Conservation (phyloP, 164 flowering plant genomes). For the Brasenia schreberi region DNA sequence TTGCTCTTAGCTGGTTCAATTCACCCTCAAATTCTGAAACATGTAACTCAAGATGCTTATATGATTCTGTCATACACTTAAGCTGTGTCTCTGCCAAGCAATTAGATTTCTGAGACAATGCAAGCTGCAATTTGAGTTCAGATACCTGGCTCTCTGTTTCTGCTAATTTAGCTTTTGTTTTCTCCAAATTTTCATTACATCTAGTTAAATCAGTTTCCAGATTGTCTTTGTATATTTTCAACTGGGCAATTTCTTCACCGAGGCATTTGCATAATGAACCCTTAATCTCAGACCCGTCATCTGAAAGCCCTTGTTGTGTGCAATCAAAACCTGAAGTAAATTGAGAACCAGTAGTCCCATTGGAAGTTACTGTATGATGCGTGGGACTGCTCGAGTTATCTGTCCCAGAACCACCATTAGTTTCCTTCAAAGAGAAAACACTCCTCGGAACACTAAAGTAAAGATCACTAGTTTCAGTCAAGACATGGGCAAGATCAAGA, state of each 20-base stretch:
- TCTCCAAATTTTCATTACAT: slow-evolving; percentile 45
- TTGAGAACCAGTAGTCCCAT: too few species aligned
- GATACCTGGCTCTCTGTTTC: slow-evolving; percentile 58
- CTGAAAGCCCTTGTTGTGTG: slow-evolving; percentile 7
- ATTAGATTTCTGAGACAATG: slow-evolving; percentile 58
- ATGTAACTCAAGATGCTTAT: slow-evolving; percentile 70
- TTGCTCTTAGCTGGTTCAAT: slow-evolving; percentile 37
- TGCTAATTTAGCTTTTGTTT: slow-evolving; percentile 34
- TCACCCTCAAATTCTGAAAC: slow-evolving; percentile 56
- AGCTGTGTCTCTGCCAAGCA: slow-evolving; percentile 87
- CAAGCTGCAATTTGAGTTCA: slow-evolving; percentile 59
- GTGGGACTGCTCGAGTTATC: slow-evolving; percentile 51
- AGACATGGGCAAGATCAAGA: slow-evolving; percentile 51
- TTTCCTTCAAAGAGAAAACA: slow-evolving; percentile 41
- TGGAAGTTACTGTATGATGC: too few species aligned
- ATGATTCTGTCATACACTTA: slow-evolving; percentile 96
- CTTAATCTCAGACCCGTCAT: background rate
- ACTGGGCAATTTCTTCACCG: slow-evolving; percentile 45
- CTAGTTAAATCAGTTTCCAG: slow-evolving; percentile 36
- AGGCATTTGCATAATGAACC: slow-evolving; percentile 3
- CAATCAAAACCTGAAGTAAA: too few species aligned
- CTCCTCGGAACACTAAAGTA: slow-evolving; percentile 37
- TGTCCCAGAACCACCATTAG: slow-evolving; percentile 66
- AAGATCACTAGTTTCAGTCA: slow-evolving; percentile 42
- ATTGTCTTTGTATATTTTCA: slow-evolving; percentile 57